phyloP scores from a whole-genome alignment of 139 green algal species.

The Micractinium sp. region DNA sequence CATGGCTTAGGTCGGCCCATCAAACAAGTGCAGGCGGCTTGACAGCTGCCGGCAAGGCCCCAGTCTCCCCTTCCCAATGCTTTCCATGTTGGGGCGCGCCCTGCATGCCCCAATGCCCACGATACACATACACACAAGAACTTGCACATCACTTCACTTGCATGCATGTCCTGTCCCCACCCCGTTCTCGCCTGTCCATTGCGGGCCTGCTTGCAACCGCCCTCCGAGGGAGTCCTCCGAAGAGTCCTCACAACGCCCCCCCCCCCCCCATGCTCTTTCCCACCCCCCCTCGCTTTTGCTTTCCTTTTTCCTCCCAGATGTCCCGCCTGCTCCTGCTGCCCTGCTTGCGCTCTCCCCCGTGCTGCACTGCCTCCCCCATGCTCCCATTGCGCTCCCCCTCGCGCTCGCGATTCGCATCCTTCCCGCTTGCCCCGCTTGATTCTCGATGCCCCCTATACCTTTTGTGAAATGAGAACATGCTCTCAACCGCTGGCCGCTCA shows the following conservation, averaged over 20 bases:
- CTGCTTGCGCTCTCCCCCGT: neutral
- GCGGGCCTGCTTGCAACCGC: neutral
- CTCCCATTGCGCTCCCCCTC: neutral
- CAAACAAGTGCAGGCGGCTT: neutral
- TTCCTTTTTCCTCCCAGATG: neutral
- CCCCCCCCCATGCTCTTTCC: neutral
- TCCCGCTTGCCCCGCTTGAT: too few relatives aligned
- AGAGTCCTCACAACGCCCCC: too few relatives aligned
- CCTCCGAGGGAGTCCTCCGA: too few relatives aligned
- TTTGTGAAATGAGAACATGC: too few relatives aligned
- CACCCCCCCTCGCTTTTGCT: neutral
- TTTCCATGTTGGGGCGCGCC: neutral
- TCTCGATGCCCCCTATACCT: too few relatives aligned
- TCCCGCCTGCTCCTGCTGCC: neutral
- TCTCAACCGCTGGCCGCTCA: too few relatives aligned
- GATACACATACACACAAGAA: neutral
- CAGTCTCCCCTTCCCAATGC: neutral
- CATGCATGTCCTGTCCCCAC: neutral
- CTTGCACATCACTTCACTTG: too few relatives aligned
- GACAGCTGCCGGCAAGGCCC: neutral
- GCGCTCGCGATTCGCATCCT: too few relatives aligned
- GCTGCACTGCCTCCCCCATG: neutral
- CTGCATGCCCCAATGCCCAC: neutral
- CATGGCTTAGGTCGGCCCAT: too few relatives aligned
- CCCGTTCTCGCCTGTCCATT: neutral